A percentile compares a stretch with the other conserved stretches of the same genome.
phyloP scores from a whole-genome alignment of 2,329 filamentous ascomycete genomes.

The Claviceps spartinae region DNA sequence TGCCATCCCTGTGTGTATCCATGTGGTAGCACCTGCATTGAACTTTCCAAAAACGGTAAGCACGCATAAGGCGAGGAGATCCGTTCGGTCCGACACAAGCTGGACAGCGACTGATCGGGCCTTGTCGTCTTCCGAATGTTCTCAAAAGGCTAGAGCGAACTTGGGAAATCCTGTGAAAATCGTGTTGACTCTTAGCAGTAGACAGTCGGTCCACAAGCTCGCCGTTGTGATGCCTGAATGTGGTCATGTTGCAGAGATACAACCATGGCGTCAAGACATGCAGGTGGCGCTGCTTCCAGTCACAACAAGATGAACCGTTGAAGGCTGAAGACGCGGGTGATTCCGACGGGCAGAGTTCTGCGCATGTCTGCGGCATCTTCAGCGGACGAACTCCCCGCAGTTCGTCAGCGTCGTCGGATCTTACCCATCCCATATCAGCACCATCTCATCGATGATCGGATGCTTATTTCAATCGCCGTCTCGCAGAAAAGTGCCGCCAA shows the following conservation, averaged over 20 bases:
- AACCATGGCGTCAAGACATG: not conserved
- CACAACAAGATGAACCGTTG: not conserved
- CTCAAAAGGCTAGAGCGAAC: not conserved
- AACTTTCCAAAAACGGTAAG: not conserved
- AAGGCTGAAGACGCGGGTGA: not conserved
- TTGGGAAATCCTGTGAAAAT: not conserved
- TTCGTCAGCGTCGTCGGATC: not conserved
- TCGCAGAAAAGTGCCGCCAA: not conserved
- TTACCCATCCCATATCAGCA: not conserved
- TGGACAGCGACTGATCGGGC: not conserved
- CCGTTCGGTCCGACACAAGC: constrained; percentile 2
- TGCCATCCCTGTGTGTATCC: not conserved
- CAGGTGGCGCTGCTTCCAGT: not conserved
- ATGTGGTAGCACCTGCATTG: not conserved
- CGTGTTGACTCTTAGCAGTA: not conserved
- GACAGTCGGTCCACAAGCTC: not conserved
- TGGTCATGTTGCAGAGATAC: not conserved
- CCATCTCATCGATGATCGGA: not conserved
- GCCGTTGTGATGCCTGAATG: not conserved
- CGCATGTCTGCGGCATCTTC: not conserved
- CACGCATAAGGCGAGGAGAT: not conserved
- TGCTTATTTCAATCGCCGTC: not conserved
- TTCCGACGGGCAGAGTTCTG: not conserved
- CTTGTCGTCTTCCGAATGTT: too few relatives aligned
- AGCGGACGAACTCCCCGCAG: not conserved